Base-by-base conservation (phyloP, 2,329 filamentous ascomycete genomes). In the Colletotrichum orbiculare region DNA sequence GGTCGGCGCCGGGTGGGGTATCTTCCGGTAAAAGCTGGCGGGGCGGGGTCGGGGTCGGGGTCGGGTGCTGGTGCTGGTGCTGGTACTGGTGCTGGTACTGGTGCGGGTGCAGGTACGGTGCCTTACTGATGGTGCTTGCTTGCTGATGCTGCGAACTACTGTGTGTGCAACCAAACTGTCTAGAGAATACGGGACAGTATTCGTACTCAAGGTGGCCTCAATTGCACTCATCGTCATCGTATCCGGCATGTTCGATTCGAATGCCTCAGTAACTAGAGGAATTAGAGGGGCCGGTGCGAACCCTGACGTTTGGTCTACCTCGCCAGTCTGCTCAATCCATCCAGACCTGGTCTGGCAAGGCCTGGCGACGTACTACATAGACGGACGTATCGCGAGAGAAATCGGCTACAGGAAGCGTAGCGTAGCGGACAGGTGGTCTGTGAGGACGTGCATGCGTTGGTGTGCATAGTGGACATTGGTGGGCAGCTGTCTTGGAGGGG, bases 381-480 rank as follows among this genome's bases (percentile, higher is more conserved):
- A 5, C 25, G 25, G 25, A 25, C 25, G 25, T 25, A 25, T 25
- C 25, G 25, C 25, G 25, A 25, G 25, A 25, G 25, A 25, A 25
- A 25, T 25, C 25, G 34, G 34, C 38, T 48, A 33, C 9, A 17
- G 15, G 33, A 34, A 45, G 45, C 42, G 45, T 33, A 56, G 45
- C 46, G 58, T 33, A 56, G 45, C 46, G 58, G 62, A 60, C 62
- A 49, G 58, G 53, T 65, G 58, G 62, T 62, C 62, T 65, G 62
- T 65, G 62, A 65, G 62, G 25, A 25, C 25, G 57, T 65, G 62
- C 62, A 62, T 65, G 52, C 52, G 54, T 42, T 65, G 57, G 62
- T 62, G 62, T 48, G 39, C 46, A 45, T 47, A 37, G 57, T 61
- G 62, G 62, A 41, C 50, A 65, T 65, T 52, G 45, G 46, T 56